Base-by-base conservation (phyloP, 352 stramenopile species). In the Phytophthora ramorum region DNA sequence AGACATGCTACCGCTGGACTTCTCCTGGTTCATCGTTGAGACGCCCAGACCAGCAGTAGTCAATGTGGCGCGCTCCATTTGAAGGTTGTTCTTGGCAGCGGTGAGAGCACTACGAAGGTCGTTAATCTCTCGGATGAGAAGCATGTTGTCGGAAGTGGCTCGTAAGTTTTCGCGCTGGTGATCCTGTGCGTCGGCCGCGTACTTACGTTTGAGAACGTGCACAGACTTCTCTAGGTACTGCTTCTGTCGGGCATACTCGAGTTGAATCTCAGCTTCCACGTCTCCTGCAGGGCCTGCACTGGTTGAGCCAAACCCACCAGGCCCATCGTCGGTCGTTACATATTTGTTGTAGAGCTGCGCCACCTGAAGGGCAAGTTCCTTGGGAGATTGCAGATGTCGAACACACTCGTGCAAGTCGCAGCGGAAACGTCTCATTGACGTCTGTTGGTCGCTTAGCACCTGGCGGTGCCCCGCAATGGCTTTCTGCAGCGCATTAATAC, bases 81-180 rank as follows among this genome's bases (percentile, higher is more conserved):
- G 86, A 60, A 94, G 71, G 38, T 80, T 85, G n/a, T 76, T 82
- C 51, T 97, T 97, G 7, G 89, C 68, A 14, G 70, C 68, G 56
- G 81, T 76, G 35, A 98, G 78, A 17, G 89, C 75, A 2, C 75
- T 77, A 13, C 95, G 89, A 32, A 98, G 81, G 53, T 95, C 79
- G 63, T 98, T 98, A 56, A 98, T 96, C 75, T 98, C 95, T 20
- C 88, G 87, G 32, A 96, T 98, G 16, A 98, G 85, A 56, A 91
- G 69, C 65, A 97, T 91, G 43, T 96, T 97, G 66, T 98, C 92
- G 2, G 84, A 80, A 7, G 79, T 91, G 19, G 83, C 82, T 5
- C 73, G 70, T 52, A 91, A 74, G 20, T 89, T 88, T 16, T 88
- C 81, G 4, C 74, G 67, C 58, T 93, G 80, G 34, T 95, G 86